Evolutionary conservation across 192 early-diverging fungal species (phyloP).

Genomic region (Cladochytrium replicatum): DNA sequence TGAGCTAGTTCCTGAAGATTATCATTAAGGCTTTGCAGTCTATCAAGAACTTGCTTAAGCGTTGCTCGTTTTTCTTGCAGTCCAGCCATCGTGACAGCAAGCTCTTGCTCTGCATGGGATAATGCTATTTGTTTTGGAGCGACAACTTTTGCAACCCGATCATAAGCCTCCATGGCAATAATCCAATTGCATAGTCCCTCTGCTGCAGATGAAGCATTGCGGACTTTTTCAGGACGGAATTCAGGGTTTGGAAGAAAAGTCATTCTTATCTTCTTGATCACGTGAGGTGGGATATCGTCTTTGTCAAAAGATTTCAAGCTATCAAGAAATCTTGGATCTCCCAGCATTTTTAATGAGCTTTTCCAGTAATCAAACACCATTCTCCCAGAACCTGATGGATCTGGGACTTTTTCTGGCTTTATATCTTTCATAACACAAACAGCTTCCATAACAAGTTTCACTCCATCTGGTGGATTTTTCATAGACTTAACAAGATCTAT

Average conservation of each 20-base stretch:
- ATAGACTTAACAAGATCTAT: constrained; percentile 55
- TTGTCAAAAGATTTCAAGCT: constrained; percentile 48
- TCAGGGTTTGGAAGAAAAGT: constrained; percentile 51
- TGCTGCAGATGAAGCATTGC: constrained; percentile 52
- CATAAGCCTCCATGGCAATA: constrained; percentile 53
- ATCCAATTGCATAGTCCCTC: constrained; percentile 56
- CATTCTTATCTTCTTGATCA: constrained; percentile 49
- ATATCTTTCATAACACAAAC: constrained; percentile 59
- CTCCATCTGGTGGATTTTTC: constrained; percentile 56
- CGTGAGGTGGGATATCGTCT: constrained; percentile 46
- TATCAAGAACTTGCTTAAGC: constrained; percentile 42
- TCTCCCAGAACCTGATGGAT: constrained; percentile 49
- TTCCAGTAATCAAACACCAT: constrained; percentile 62
- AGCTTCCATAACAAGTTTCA: constrained; percentile 55
- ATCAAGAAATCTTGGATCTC: constrained; percentile 45
- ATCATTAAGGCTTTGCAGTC: constrained; percentile 43
- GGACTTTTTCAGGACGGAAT: constrained; percentile 54
- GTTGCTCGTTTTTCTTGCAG: constrained; percentile 45
- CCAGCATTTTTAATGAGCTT: constrained; percentile 45
- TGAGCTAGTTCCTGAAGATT: constrained; percentile 36
- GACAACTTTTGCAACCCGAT: constrained; percentile 49
- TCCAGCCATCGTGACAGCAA: constrained; percentile 45
- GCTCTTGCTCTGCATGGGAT: constrained; percentile 41
- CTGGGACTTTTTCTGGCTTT: constrained; percentile 52
- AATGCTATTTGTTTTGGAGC: constrained; percentile 51